Base-by-base conservation (phyloP, 495 filamentous ascomycete species). In the Extremus antarcticus region DNA sequence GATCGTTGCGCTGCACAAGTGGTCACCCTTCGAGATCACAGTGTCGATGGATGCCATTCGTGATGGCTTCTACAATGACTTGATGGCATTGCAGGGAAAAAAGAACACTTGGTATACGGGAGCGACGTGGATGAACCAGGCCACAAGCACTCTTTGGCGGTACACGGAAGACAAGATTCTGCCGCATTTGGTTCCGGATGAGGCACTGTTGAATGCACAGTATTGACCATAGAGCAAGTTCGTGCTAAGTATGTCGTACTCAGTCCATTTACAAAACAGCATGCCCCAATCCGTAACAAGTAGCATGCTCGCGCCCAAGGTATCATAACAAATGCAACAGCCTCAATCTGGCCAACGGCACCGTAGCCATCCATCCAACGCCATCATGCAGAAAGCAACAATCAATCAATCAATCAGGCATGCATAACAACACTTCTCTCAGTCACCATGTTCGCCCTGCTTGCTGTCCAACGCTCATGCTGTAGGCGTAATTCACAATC, bases 91-190 rank as follows among this genome's bases (percentile, higher is more conserved):
- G 54, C 78, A 84, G 62, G 78, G 78, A 0, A 55, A 69, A n/a
- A 53, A 70, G 43, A 64, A 67, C 13, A 80, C 76, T 11, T 82
- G 62, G 52, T 82, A 73, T 53, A 81, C 78, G 0, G 78, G 78
- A 1, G 76, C 75, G 8, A 66, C 65, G 15, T 66, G 40, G 41
- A 50, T 54, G 47, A 50, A 49, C 38, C 61, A 66, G 22, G 63
- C 63, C 53, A 58, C 57, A 19, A 57, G 51, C 41, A 22, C 41
- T 2, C 38, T 58, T 19, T 66, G 63, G 63, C 13, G 29, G 23
- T 63, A 47, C 43, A 61, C 58, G 1, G 63, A 63, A 47, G 48
- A 57, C 16, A 43, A 54, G 40, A n/a, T 54, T 0, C 35, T 54
- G 51, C 51, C 51, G 41, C 41, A 45, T 45, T 45, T 45, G 41